Evolutionary conservation across 345 rosid species (phyloP).

Genomic region (Angophora floribunda): DNA sequence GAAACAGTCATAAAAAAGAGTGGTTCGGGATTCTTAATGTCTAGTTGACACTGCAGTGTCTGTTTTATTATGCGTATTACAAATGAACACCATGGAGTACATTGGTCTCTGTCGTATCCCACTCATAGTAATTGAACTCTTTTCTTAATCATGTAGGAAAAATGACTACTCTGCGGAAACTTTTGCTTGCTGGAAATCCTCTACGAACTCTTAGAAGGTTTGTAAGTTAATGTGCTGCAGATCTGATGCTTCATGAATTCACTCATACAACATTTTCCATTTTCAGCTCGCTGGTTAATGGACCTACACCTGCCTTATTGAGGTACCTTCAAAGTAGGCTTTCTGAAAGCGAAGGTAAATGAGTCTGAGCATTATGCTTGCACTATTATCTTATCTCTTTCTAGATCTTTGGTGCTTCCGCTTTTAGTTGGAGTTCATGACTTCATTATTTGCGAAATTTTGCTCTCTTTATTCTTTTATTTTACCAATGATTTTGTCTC

Average conservation of each 20-base stretch:
- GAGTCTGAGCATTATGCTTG: not conserved
- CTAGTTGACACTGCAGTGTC: not conserved
- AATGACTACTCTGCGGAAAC: constrained; percentile 73
- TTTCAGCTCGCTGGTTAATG: constrained; percentile 78
- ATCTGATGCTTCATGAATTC: not conserved
- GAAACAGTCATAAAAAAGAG: not conserved
- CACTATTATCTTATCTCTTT: not conserved
- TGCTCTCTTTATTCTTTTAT: not conserved
- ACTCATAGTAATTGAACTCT: not conserved
- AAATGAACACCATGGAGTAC: not conserved
- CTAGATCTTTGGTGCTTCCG: not conserved
- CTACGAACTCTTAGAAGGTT: constrained; percentile 85
- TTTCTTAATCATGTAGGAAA: constrained; percentile 36
- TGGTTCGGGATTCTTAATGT: not conserved
- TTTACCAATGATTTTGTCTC: not conserved
- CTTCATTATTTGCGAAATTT: not conserved
- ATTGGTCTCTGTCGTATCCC: not conserved
- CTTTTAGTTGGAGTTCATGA: not conserved
- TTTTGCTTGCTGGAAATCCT: constrained; percentile 78
- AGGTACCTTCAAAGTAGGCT: constrained; percentile 79
- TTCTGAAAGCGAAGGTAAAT: constrained; percentile 59
- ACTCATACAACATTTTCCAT: not conserved
- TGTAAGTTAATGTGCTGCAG: not conserved
- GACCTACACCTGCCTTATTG: constrained; percentile 81
- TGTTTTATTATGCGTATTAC: not conserved